Percentiles rank a stretch among this genome's conserved stretches.
phyloP scores from a whole-genome alignment of 305 asterid species.

The Withania somnifera region DNA sequence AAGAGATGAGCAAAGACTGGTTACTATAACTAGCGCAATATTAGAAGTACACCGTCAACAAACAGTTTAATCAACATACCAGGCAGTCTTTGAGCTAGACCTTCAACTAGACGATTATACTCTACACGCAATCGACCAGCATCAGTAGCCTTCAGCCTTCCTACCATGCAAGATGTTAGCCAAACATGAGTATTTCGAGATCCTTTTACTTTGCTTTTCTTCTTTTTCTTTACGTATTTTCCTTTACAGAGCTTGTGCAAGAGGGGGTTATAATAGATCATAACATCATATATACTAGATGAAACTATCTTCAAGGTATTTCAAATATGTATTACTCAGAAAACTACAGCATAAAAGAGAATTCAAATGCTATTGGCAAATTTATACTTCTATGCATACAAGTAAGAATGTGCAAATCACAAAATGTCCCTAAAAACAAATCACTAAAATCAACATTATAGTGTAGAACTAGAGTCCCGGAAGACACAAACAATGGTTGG shows the following conservation, averaged over 20 bases:
- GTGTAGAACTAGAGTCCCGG: neutral
- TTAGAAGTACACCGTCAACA: neutral
- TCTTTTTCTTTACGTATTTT: neutral
- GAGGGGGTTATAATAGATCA: neutral
- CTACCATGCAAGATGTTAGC: slow-evolving; percentile 49
- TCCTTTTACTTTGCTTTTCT: neutral
- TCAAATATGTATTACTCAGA: neutral
- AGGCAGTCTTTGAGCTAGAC: slow-evolving; percentile 86
- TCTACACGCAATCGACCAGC: slow-evolving; percentile 97
- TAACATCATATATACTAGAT: neutral
- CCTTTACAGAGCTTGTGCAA: neutral
- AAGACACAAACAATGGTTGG: no score
- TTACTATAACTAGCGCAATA: neutral
- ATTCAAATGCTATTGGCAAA: neutral
- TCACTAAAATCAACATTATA: neutral
- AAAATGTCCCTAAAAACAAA: neutral
- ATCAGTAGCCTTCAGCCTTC: slow-evolving; percentile 99
- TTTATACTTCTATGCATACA: neutral
- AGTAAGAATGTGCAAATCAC: neutral
- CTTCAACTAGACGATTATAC: slow-evolving; percentile 91
- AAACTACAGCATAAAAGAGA: neutral
- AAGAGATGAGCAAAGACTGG: slow-evolving; percentile 2
- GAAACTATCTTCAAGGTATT: neutral
- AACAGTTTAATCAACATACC: slow-evolving; percentile 33
- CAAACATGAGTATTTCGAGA: neutral